Evolutionary conservation across 495 filamentous ascomycete genomes (phyloP), one percentile per base, ranked within the genome.

Genomic region (Aspergillus sclerotioniger): DNA sequence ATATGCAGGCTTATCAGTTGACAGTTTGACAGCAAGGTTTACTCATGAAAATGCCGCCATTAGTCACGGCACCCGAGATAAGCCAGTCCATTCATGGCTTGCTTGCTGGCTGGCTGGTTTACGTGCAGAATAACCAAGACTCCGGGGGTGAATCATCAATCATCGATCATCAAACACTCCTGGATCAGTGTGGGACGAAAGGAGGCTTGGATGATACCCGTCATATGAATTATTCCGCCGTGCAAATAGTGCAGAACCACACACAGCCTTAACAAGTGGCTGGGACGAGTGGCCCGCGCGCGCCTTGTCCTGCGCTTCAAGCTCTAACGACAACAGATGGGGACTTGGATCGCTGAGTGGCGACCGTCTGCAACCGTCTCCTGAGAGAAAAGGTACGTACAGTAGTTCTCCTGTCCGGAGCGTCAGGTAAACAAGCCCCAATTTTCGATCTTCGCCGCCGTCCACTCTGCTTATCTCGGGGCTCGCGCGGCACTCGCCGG

Each of bases 1-100:
- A 13, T 13, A 50, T 32, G 9, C 47, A 50, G 19, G 25, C 47
- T 50, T 50, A 50, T 50, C 47, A 50, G 47, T 49, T 49, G 21
- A 49, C 47, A 15, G 25, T 50, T 31, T 50, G 47, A 50, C 47
- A 50, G 13, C 28, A 6, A 31, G 31, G 1, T 50, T 50, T 50
- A 50, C 16, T 50, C 47, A 50, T 50, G 47, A 6, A 17, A 50
- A 32, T 50, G 47, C 47, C 25, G 7, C 16, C 28, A 17, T 50
- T 50, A 32, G 47, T 50, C 47, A 50, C 13, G 4, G 20, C 25
- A 3, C 1, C 47, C 47, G 6, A 31, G 47, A 50, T 50, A 50
- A 50, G 47, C 25, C 47, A 1, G 13, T 37, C 33, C 33, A 37
- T 10, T 33, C 32, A 33, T 10, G 6, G 32, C 32, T 33, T 6